Conservation (phyloP, 495 filamentous ascomycete species). For the Tuber magnatum region DNA sequence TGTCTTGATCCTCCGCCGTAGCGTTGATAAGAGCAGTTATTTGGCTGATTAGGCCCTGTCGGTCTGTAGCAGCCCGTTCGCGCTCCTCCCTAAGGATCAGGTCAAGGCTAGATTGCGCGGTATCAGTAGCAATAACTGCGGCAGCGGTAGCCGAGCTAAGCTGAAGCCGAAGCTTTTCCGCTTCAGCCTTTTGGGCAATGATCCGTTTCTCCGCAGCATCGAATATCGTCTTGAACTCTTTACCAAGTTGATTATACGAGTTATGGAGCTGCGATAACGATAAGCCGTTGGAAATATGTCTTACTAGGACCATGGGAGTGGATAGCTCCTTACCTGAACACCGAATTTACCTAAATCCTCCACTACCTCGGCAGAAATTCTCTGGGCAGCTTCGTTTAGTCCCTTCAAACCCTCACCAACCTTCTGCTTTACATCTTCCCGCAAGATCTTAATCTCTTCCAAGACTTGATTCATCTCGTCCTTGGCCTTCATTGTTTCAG, state of each 20-base stretch:
- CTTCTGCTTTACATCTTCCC: constrained; percentile 75
- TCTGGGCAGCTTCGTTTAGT: constrained; percentile 74
- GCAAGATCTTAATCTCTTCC: constrained; percentile 80
- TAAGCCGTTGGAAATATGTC: constrained; percentile 6
- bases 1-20: constrained; percentile 64
- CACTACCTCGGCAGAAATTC: constrained; percentile 85
- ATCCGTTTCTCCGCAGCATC: constrained; percentile 68
- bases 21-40: constrained; percentile 67
- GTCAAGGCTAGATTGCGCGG: constrained; percentile 61
- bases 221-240: constrained; percentile 78
- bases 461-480: constrained; percentile 85
- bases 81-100: constrained; percentile 68
- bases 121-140: constrained; percentile 58
- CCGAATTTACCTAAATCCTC: constrained; percentile 77
- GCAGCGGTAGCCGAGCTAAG: constrained; percentile 59
- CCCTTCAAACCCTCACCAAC: constrained; percentile 80
- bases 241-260: constrained; percentile 83
- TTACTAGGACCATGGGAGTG: not conserved
- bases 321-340: constrained; percentile 49
- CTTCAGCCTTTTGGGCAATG: constrained; percentile 69
- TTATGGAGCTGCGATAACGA: constrained; percentile 53
- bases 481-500: constrained; percentile 62
- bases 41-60: constrained; percentile 63
- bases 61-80: constrained; percentile 63
- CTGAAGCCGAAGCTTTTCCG: constrained; percentile 60